Evolutionary conservation across 345 rosid genomes (phyloP).

Genomic region (Aquilaria sinensis): DNA sequence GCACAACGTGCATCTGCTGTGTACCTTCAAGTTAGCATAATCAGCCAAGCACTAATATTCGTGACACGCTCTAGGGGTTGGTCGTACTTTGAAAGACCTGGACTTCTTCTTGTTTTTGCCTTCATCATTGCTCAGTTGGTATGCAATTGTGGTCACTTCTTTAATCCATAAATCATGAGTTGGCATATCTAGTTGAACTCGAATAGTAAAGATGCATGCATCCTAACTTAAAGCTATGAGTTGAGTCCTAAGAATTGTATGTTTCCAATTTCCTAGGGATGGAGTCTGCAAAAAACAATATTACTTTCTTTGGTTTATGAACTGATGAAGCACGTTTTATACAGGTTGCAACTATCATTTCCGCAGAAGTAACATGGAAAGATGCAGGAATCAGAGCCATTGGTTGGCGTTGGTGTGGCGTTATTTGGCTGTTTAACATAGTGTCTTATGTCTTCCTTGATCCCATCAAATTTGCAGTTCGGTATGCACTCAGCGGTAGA

Average conservation of each 20-base stretch:
- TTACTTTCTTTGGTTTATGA: neutral
- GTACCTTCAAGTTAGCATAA: conserved; percentile 74
- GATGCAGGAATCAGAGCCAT: conserved; percentile 60
- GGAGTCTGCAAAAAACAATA: neutral
- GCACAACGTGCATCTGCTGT: conserved; percentile 48
- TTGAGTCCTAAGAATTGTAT: too few species aligned
- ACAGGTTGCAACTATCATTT: conserved; percentile 63
- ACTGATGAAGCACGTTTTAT: neutral
- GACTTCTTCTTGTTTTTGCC: conserved; percentile 61
- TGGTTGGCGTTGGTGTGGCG: conserved; percentile 80
- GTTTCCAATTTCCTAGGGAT: too few species aligned
- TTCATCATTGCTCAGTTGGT: conserved; percentile 68
- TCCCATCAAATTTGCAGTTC: conserved; percentile 75
- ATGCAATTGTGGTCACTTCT: neutral
- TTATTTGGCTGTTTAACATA: conserved; percentile 72
- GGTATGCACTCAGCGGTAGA: conserved; percentile 69
- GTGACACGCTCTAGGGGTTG: conserved; percentile 65
- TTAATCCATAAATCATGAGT: too few species aligned
- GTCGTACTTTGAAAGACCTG: conserved; percentile 58
- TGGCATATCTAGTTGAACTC: too few species aligned
- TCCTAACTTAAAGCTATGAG: too few species aligned
- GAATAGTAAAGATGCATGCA: too few species aligned
- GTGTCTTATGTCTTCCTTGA: conserved; percentile 62
- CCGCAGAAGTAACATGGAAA: conserved; percentile 50
- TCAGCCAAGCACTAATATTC: conserved; percentile 85